Evolutionary conservation across 1,284 basidiomycete genomes (phyloP).

Genomic region (Naganishia sp.): DNA sequence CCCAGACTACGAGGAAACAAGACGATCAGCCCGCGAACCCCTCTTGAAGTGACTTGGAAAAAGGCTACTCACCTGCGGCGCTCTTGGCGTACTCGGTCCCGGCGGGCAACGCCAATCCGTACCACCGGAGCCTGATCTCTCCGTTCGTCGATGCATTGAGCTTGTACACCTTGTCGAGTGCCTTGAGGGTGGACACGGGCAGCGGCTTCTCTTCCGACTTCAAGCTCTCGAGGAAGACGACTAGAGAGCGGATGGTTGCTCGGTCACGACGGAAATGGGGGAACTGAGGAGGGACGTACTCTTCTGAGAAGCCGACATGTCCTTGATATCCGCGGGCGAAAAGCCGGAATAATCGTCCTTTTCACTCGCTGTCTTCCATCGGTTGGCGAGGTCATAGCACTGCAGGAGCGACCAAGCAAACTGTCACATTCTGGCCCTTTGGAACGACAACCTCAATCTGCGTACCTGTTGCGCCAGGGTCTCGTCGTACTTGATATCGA

Average conservation of each 20-base stretch:
- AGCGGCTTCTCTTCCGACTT: slow-evolving; percentile 44
- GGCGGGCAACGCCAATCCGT: slow-evolving; percentile 55
- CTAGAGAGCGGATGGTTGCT: slow-evolving; percentile 29
- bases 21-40: neutral
- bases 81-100: slow-evolving; percentile 54
- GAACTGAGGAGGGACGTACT: slow-evolving; percentile 33
- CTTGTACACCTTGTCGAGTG: slow-evolving; percentile 55
- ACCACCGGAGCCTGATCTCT: slow-evolving; percentile 58
- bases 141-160: slow-evolving; percentile 54
- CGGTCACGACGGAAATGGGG: neutral
- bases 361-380: slow-evolving; percentile 72
- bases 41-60: neutral
- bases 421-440: neutral
- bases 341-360: slow-evolving; percentile 52
- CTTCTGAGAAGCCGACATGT: slow-evolving; percentile 49
- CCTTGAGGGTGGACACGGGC: slow-evolving; percentile 43
- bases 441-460: slow-evolving; percentile 39
- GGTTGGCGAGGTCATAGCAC: slow-evolving; percentile 65
- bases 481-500: slow-evolving; percentile 78
- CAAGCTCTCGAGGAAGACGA: slow-evolving; percentile 58
- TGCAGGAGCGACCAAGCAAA: slow-evolving; percentile 26
- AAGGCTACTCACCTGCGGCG: slow-evolving; percentile 51
- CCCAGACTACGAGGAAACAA: slow-evolving; percentile 50
- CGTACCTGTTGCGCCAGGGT: slow-evolving; percentile 68
- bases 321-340: slow-evolving; percentile 45